phyloP scores from a whole-genome alignment of 1,139 yeast genomes.

The Chernovozyma aurita region DNA sequence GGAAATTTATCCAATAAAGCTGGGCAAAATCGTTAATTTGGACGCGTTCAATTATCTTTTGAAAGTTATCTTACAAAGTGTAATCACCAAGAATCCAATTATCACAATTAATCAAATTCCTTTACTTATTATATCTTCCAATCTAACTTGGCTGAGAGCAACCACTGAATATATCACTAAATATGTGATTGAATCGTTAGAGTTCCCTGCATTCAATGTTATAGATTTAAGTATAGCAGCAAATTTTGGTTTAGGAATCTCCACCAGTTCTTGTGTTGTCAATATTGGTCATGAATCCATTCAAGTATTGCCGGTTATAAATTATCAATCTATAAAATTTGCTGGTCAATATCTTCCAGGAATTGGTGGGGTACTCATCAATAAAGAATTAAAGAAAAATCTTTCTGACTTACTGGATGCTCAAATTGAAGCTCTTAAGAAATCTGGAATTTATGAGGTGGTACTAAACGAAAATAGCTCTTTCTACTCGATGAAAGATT shows the following conservation, averaged over 20 bases:
- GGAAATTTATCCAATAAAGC: conserved; percentile 58
- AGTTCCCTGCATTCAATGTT: conserved; percentile 69
- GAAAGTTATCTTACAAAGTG: conserved; percentile 55
- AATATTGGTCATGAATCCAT: conserved; percentile 77
- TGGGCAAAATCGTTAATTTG: conserved; percentile 61
- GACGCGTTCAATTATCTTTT: conserved; percentile 70
- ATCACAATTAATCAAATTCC: conserved; percentile 46
- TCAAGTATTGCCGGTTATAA: conserved; percentile 75
- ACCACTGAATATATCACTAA: conserved; percentile 68
- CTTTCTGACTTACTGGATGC: conserved; percentile 54
- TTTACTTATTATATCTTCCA: conserved; percentile 55
- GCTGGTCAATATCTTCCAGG: conserved; percentile 45
- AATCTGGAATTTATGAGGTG: conserved; percentile 73
- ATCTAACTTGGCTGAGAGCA: conserved; percentile 64
- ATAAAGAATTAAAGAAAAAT: conserved; percentile 42
- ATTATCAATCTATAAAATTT: conserved; percentile 56
- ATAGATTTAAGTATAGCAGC: conserved; percentile 69
- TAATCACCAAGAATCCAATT: conserved; percentile 47
- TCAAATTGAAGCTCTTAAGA: conserved; percentile 74
- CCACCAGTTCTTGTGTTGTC: conserved; percentile 59
- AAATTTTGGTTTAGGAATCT: conserved; percentile 64
- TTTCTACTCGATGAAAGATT: conserved; percentile 53
- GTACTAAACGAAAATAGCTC: conserved; percentile 54
- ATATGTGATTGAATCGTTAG: conserved; percentile 69
- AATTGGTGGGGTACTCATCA: conserved; percentile 64